Conservation (phyloP, 108 stramenopile genomes). For the Pseudonitzschia pungens region DNA sequence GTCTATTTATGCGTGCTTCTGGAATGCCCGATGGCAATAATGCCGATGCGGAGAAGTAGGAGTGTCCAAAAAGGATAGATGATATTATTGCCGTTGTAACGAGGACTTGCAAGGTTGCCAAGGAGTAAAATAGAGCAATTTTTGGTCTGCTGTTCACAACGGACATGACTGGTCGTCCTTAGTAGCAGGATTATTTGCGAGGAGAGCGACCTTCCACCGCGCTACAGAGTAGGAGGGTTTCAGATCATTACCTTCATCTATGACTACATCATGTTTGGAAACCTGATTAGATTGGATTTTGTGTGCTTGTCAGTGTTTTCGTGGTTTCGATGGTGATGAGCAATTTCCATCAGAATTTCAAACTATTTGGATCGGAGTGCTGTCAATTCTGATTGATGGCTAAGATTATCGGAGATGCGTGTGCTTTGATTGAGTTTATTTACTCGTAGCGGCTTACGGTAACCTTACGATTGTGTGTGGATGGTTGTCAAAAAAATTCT, state of each 20-base stretch:
- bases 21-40: not conserved
- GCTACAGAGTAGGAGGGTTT: not conserved
- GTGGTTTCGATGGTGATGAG: not conserved
- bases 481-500: no score
- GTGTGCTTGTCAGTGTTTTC: not conserved
- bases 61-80: not conserved
- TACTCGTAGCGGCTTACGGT: no score
- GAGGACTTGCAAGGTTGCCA: not conserved
- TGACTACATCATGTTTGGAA: not conserved
- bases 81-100: not conserved
- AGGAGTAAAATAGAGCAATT: not conserved
- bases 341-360: not conserved
- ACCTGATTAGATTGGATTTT: no score
- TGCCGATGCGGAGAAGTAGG: not conserved
- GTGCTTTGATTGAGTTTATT: no score
- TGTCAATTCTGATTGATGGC: not conserved
- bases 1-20: no score
- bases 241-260: not conserved
- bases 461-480: no score
- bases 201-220: not conserved
- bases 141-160: not conserved
- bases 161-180: not conserved
- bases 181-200: not conserved
- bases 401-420: not conserved
- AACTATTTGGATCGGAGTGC: not conserved